A percentile compares a stretch with the other conserved stretches of the same genome.
Evolutionary conservation across 129 eudicot genomes (phyloP).

Genomic region (Flaveria bidentis): DNA sequence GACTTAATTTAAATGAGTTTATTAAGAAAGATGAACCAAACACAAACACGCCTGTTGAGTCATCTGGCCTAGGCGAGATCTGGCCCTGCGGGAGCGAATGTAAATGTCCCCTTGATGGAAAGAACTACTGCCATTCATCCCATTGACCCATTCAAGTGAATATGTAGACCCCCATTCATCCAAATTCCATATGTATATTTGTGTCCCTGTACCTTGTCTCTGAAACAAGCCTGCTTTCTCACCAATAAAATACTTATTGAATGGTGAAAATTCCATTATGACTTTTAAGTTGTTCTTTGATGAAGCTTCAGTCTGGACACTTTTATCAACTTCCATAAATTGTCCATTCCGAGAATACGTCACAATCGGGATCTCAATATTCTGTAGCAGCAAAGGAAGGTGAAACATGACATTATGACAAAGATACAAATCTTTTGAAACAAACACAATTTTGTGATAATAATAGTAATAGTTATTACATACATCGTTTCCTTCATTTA

Average conservation of each 20-base stretch:
- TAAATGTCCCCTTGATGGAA: conserved; percentile 59
- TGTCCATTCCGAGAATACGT: conserved; percentile 16
- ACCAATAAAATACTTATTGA: conserved; percentile 69
- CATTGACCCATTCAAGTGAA: conserved; percentile 55
- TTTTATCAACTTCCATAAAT: conserved; percentile 23
- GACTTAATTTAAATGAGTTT: not conserved
- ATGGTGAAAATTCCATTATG: conserved; percentile 64
- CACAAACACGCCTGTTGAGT: conserved; percentile 34
- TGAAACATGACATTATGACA: not conserved
- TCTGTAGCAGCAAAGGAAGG: conserved; percentile 14
- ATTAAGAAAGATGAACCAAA: not conserved
- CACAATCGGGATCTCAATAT: conserved; percentile 18
- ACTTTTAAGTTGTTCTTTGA: conserved; percentile 54
- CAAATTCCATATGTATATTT: conserved; percentile 73
- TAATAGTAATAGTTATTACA: conserved; percentile 24
- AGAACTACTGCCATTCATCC: conserved; percentile 55
- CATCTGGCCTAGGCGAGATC: conserved; percentile 75
- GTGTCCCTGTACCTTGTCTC: conserved; percentile 61
- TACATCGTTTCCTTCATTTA: conserved; percentile 29
- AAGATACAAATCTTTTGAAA: not conserved
- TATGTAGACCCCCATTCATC: conserved; percentile 70
- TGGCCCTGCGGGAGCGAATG: conserved; percentile 45
- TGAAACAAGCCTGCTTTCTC: conserved; percentile 59
- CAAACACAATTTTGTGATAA: not conserved
- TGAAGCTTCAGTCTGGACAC: conserved; percentile 51